Percentiles rank a stretch among this genome's conserved stretches.
These are phyloP conservation scores for Maudiozyma humilis DNA, from an alignment of 1,139 yeast species.

Conservation along the genomic window DNA sequence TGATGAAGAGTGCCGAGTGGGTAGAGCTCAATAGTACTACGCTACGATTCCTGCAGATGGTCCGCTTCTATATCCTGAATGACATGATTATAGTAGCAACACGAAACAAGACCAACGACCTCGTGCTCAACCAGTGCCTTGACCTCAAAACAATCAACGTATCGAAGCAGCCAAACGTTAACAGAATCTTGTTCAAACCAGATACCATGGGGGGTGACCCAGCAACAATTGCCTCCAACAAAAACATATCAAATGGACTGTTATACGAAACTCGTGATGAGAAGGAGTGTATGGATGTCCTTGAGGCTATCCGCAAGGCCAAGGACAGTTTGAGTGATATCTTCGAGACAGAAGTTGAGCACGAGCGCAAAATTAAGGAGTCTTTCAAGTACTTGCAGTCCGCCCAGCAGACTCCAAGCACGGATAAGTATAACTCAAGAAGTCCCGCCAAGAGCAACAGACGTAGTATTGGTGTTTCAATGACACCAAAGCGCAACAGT, in stretches of 20 bases:
- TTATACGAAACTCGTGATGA: slow-evolving; percentile 48
- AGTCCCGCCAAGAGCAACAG: slow-evolving; percentile 26
- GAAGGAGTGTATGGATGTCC: slow-evolving; percentile 50
- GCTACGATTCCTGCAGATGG: slow-evolving; percentile 70
- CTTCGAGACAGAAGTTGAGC: slow-evolving; percentile 36
- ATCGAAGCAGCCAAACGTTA: slow-evolving; percentile 20
- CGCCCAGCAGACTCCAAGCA: slow-evolving; percentile 24
- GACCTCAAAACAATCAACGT: slow-evolving; percentile 56
- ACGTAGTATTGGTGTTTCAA: slow-evolving; percentile 19
- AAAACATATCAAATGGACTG: slow-evolving; percentile 6
- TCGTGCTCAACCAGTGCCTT: slow-evolving; percentile 76
- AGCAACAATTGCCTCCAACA: neutral
- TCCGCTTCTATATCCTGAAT: slow-evolving; percentile 68
- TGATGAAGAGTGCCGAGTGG: slow-evolving; percentile 81
- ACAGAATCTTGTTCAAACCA: slow-evolving; percentile 27
- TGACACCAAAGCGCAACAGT: slow-evolving; percentile 15
- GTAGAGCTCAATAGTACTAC: slow-evolving; percentile 80
- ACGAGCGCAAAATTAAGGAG: slow-evolving; percentile 40
- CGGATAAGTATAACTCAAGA: slow-evolving; percentile 16
- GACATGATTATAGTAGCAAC: slow-evolving; percentile 73
- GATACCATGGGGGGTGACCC: slow-evolving; percentile 11
- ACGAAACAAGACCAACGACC: slow-evolving; percentile 35
- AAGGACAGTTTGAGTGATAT: slow-evolving; percentile 48
- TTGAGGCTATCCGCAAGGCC: slow-evolving; percentile 56
- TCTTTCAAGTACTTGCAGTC: slow-evolving; percentile 39